Percentiles rank a stretch among this genome's conserved stretches.
phyloP scores from a whole-genome alignment of 345 rosid species.

The Punica granatum region DNA sequence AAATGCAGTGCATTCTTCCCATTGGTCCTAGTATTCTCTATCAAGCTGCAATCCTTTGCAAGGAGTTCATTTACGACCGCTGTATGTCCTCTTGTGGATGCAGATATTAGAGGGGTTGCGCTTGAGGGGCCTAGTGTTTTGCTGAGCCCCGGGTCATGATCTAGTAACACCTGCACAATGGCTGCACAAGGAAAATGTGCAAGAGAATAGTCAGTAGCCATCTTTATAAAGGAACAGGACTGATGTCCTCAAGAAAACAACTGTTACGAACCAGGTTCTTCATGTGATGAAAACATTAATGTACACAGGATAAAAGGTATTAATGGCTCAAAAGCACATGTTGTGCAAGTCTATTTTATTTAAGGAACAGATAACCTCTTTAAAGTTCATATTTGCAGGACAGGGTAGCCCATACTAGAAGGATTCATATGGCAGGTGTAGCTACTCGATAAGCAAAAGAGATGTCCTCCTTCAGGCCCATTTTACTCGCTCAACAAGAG shows the following conservation, averaged over 20 bases:
- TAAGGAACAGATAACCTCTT: no score
- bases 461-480: neutral
- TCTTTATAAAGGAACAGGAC: neutral
- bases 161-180: constrained; percentile 76
- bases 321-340: neutral
- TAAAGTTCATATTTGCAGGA: neutral
- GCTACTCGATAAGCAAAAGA: neutral
- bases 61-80: constrained; percentile 75
- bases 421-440: neutral
- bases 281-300: neutral
- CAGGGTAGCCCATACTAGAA: neutral
- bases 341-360: neutral
- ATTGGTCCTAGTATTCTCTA: constrained; percentile 70
- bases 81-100: constrained; percentile 87
- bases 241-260: neutral
- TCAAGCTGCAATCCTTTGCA: constrained; percentile 65
- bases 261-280: neutral
- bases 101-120: constrained; percentile 83
- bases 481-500: neutral
- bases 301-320: neutral
- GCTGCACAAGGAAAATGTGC: constrained; percentile 9
- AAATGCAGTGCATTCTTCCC: constrained; percentile 90
- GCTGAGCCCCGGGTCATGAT: constrained; percentile 77
- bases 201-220: neutral
- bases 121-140: constrained; percentile 68